These are phyloP conservation scores for Kwoniella dendrophila DNA, from an alignment of 768 basidiomycete genomes.

Conservation along the genomic window DNA sequence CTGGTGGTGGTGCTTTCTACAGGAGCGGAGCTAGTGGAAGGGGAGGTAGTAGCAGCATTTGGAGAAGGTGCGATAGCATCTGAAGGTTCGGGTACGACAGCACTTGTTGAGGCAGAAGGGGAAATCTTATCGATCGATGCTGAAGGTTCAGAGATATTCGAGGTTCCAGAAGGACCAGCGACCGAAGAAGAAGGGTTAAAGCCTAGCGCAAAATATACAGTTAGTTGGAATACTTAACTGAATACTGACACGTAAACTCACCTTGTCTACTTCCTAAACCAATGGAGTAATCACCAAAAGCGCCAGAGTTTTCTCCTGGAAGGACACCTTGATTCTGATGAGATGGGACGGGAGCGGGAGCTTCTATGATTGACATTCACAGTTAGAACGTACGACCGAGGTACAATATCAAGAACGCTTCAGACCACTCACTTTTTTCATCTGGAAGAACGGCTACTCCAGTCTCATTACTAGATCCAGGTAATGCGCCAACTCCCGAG, in stretches of 20 bases:
- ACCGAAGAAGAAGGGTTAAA: conserved; percentile 7
- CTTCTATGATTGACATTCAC: conserved; percentile 13
- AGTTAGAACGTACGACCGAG: not conserved
- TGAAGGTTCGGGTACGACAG: too few relatives aligned
- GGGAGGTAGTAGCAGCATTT: too few relatives aligned
- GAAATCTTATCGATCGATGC: not conserved
- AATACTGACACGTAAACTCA: too few relatives aligned
- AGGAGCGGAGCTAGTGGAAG: not conserved
- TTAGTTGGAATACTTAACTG: not conserved
- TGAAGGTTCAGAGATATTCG: not conserved
- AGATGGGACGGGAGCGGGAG: conserved; percentile 3
- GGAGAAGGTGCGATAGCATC: too few relatives aligned
- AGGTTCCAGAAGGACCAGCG: not conserved
- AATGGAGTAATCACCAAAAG: conserved; percentile 25
- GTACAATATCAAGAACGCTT: not conserved
- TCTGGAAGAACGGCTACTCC: conserved; percentile 50
- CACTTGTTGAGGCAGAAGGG: not conserved
- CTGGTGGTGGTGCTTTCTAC: not conserved
- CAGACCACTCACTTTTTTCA: conserved; percentile 36
- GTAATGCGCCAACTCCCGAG: conserved; percentile 44
- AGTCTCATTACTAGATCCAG: conserved; percentile 34
- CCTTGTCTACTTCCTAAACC: too few relatives aligned
- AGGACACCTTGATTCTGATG: conserved; percentile 32
- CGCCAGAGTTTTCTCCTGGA: conserved; percentile 32
- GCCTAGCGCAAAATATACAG: not conserved